Percentiles rank a stretch among this genome's conserved stretches.
phyloP scores from a whole-genome alignment of 305 asterid species.

The Stenogyne calaminthoides region DNA sequence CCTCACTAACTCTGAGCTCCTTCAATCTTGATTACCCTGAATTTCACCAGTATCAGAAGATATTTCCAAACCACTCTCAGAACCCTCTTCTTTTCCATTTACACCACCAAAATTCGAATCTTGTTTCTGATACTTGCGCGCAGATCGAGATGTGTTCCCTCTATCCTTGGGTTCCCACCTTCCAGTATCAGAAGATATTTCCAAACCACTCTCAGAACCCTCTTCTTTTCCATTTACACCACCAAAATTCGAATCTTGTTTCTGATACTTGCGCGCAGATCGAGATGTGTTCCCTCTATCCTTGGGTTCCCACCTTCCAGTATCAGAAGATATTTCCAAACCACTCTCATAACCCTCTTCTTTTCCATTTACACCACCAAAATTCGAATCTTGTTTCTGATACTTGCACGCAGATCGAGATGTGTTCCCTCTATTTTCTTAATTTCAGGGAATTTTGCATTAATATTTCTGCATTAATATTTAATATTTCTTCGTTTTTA shows the following conservation, averaged over 20 bases:
- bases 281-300: slow-evolving; percentile 32
- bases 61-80: slow-evolving; percentile 25
- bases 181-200: too few relatives aligned
- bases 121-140: slow-evolving; percentile 29
- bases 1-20: slow-evolving; percentile 56
- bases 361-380: too few relatives aligned
- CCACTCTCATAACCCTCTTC: too few relatives aligned
- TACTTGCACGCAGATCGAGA: too few relatives aligned
- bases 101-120: slow-evolving; percentile 17
- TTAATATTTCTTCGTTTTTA: too few relatives aligned
- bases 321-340: too few relatives aligned
- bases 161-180: slow-evolving; percentile 31
- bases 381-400: too few relatives aligned
- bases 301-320: slow-evolving; percentile 30
- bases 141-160: slow-evolving; percentile 29
- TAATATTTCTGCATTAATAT: too few relatives aligned
- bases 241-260: slow-evolving; percentile 14
- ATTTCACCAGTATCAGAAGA: slow-evolving; percentile 23
- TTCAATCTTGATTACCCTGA: slow-evolving; percentile 42
- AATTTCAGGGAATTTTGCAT: too few relatives aligned
- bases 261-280: slow-evolving; percentile 30
- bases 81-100: slow-evolving; percentile 30
- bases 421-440: too few relatives aligned
- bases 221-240: slow-evolving; percentile 36
- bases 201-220: slow-evolving; percentile 28